Evolutionary conservation across 768 basidiomycete genomes (phyloP).

Genomic region (Pholiota microspora): DNA sequence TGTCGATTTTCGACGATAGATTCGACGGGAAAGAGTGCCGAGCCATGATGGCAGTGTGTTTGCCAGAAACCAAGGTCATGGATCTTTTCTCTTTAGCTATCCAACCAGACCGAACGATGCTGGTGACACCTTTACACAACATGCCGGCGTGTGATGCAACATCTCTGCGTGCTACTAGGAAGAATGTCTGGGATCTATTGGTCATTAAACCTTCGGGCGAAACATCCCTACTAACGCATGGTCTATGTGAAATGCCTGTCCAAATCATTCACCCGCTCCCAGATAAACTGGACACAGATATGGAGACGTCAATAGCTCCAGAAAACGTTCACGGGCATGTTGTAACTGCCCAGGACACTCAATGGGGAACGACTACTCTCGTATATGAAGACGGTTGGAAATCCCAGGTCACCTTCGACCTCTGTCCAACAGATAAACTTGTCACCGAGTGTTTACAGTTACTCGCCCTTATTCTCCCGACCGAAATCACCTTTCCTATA

Average conservation of each 20-base stretch:
- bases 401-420: constrained; percentile 49
- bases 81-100: constrained; percentile 49
- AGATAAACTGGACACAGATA: constrained; percentile 14
- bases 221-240: constrained; percentile 63
- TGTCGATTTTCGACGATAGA: constrained; percentile 63
- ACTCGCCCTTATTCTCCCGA: constrained; percentile 60
- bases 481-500: constrained; percentile 51
- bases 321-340: constrained; percentile 30
- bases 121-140: constrained; percentile 34
- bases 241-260: constrained; percentile 41
- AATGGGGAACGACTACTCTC: constrained; percentile 51
- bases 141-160: constrained; percentile 49
- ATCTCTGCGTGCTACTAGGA: constrained; percentile 62
- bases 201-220: constrained; percentile 55
- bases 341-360: constrained; percentile 43
- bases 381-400: constrained; percentile 49
- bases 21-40: constrained; percentile 54
- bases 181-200: constrained; percentile 65
- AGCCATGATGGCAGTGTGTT: constrained; percentile 53
- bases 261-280: constrained; percentile 22
- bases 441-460: constrained; percentile 59
- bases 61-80: constrained; percentile 44
- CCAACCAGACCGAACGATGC: constrained; percentile 39
- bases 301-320: constrained; percentile 20
- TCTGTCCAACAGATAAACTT: constrained; percentile 53